A percentile compares a stretch with the other conserved stretches of the same genome.
phyloP scores from a whole-genome alignment of 2,329 filamentous ascomycete species.

The Epichloe gansuensis region DNA sequence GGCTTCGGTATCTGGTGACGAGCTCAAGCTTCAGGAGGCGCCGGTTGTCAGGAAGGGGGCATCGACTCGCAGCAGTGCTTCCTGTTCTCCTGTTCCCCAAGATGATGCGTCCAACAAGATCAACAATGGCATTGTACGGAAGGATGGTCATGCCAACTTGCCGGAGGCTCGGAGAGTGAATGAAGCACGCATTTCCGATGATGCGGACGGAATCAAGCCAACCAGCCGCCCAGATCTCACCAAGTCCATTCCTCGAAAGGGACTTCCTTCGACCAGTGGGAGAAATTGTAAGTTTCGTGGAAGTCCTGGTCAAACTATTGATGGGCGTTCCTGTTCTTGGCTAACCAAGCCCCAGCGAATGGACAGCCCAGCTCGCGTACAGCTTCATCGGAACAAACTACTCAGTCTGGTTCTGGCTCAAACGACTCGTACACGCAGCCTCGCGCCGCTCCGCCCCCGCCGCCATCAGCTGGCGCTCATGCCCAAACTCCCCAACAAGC shows the following conservation, averaged over 20 bases:
- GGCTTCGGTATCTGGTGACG: conserved; percentile 23
- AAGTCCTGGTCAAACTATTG: neutral
- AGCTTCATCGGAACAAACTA: neutral
- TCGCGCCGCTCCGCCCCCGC: conserved; percentile 42
- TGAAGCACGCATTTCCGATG: conserved; percentile 44
- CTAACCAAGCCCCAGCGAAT: conserved; percentile 2
- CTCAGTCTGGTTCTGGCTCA: conserved; percentile 12
- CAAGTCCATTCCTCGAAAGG: conserved; percentile 52
- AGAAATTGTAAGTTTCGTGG: conserved; percentile 29
- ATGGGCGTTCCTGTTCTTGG: neutral
- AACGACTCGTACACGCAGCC: conserved; percentile 47
- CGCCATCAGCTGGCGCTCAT: conserved; percentile 16
- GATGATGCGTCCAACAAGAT: conserved; percentile 23
- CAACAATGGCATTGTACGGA: conserved; percentile 20
- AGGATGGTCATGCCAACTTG: conserved; percentile 12
- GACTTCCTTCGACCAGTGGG: conserved; percentile 32
- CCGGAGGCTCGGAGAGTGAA: conserved; percentile 25
- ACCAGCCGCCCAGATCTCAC: conserved; percentile 27
- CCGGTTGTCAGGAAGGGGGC: conserved; percentile 49
- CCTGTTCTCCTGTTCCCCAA: conserved; percentile 27
- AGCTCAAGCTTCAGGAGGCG: conserved; percentile 72
- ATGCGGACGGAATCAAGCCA: conserved; percentile 33
- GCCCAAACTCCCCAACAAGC: conserved; percentile 32
- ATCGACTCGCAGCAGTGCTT: conserved; percentile 29
- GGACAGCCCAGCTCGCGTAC: conserved; percentile 3